Base-by-base conservation (phyloP, 1,139 yeast species). In the Sugiyamaella grinbergsii region DNA sequence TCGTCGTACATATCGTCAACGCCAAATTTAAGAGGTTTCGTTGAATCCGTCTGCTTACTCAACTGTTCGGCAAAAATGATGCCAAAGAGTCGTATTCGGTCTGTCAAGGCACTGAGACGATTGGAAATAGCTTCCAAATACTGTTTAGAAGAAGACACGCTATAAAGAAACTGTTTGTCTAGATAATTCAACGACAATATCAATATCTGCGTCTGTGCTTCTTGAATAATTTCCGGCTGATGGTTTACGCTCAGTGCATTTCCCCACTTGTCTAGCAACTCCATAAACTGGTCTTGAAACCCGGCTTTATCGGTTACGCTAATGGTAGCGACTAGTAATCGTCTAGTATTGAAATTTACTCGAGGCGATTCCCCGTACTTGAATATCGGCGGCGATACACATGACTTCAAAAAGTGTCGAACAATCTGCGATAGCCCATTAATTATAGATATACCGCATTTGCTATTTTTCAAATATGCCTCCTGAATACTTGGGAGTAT, bases 31-130 rank as follows among this genome's bases (percentile, higher is more conserved):
- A 67, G 49, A 3, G 61, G 62, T 56, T 65, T 22, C 59, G 69
- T 41, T 2, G 41, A 20, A n/a, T 64, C 66, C 0, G 71, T 67
- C 23, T 67, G 53, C 19, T 64, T 69, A 54, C 80, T 76, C 2
- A 76, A 58, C 47, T 68, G 66, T 57, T 79, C 79, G 0, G 82
- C 81, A 34, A 79, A 60, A 1, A 74, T 59, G 13, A 77, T 72
- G 0, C 79, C 83, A 45, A 78, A 65, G 1, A 68, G 55, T 46
- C 79, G 71, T 2, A 76, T 73, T 29, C 65, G 62, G 31, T 69
- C 66, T 0, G 81, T 75, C 45, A 68, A 66, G 0, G 82, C 73
- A 44, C 66, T 68, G n/a, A 80, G 68, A 24, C 80, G 64, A 49
- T 69, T 72, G 1, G 82, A 72, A 13, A 80, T 66, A 0, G 77